phyloP scores from a whole-genome alignment of 2,329 filamentous ascomycete species.

The Aspergillus ochraceoroseus region DNA sequence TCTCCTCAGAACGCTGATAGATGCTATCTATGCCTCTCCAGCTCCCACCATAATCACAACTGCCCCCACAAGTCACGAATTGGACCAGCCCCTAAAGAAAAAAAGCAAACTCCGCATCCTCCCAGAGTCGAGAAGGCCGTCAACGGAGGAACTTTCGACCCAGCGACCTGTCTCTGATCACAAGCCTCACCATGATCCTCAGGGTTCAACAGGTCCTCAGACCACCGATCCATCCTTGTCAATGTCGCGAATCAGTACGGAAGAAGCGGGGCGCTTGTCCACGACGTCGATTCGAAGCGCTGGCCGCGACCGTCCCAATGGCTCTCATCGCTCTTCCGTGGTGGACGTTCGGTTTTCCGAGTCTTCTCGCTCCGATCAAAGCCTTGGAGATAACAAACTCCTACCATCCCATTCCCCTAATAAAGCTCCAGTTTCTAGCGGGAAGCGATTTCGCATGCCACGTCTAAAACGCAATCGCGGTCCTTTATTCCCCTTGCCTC shows the following conservation, averaged over 20 bases:
- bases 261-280: conserved; percentile 55
- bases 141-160: conserved; percentile 29
- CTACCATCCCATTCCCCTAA: conserved; percentile 59
- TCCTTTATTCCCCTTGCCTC: conserved; percentile 81
- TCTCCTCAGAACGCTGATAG: conserved; percentile 8
- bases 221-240: conserved; percentile 29
- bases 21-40: conserved; percentile 18
- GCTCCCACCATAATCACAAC: conserved; percentile 80
- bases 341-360: conserved; percentile 68
- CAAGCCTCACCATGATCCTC: conserved; percentile 22
- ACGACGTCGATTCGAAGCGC: conserved; percentile 44
- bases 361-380: conserved; percentile 84
- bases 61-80: conserved; percentile 67
- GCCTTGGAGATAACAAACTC: conserved; percentile 62
- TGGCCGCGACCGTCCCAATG: conserved; percentile 59
- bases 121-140: conserved; percentile 32
- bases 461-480: conserved; percentile 71
- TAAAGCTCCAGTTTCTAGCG: conserved; percentile 58
- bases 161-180: conserved; percentile 13
- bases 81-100: conserved; percentile 44
- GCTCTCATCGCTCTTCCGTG: conserved; percentile 57
- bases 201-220: conserved; percentile 30
- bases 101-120: conserved; percentile 41
- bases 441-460: conserved; percentile 74
- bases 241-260: conserved; percentile 52